Evolutionary conservation across 176 grass and related monocot genomes (phyloP), one percentile per base, ranked within the genome.

Genomic region (Luzula sylvatica): DNA sequence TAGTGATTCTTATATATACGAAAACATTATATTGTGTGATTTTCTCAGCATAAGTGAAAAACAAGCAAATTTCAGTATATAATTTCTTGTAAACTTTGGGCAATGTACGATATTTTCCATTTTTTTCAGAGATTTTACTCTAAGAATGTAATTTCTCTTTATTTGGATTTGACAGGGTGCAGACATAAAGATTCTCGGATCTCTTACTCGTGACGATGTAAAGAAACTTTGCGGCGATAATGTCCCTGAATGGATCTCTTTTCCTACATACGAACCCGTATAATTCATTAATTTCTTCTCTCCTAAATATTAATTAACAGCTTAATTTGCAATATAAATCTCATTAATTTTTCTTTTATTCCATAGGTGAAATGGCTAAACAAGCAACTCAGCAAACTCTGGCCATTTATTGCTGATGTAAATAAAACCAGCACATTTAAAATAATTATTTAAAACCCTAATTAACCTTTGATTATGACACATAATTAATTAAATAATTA

Each of bases 291-390:
- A n/a, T 66, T 66, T 52, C 2, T 8, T 66, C 3, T 38, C 14
- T 32, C 20, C 24, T 7, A 11, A 20, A n/a, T n/a, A n/a, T 51
- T 17, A 25, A 53, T 25, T 17, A 18, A 53, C 18, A 25, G 12
- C 23, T 18, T 7, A 8, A n/a, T n/a, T n/a, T n/a, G 18, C 18
- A 25, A 11, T 14, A 18, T 35, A 35, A 35, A 35, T 35, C 9
- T 35, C 50, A 54, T 54, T 13, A 22, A 54, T 12, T 20, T 24
- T 55, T 4, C 13, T 68, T 59, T 64, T 38, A 13, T 3, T 84
- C 24, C 71, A 71, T 65, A 98, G 92, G 85, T 98, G 28, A 90
- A 98, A 75, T 98, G 92, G 92, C 74, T 98, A 18, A 98, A 98
- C 55, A 86, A 70, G 55, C 65, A 74, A 65, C 59, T 90, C 56